Evolutionary conservation across 2,329 filamentous ascomycete genomes (phyloP).

Genomic region (Amesomyces nigricolor): DNA sequence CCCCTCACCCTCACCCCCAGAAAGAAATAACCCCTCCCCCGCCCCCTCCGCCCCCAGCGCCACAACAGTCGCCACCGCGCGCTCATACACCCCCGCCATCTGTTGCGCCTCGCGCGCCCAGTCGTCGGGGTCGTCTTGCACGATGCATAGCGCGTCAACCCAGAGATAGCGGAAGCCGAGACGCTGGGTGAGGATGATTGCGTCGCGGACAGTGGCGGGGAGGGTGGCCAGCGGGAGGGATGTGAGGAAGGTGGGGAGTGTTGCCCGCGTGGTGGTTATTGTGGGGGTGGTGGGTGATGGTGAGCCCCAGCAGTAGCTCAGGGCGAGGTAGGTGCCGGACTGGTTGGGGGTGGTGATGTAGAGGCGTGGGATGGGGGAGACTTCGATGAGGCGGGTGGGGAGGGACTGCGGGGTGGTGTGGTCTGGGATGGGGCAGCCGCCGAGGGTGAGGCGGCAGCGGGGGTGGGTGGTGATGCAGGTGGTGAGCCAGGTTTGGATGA

Average conservation of each 20-base stretch:
- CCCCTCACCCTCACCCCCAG: not conserved
- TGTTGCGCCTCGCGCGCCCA: not conserved
- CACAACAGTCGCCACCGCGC: too few relatives aligned
- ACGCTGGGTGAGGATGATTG: constrained; percentile 8
- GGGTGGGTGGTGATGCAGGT: not conserved
- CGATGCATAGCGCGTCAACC: constrained; percentile 14
- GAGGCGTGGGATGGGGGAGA: not conserved
- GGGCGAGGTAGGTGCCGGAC: not conserved
- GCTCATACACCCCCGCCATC: not conserved
- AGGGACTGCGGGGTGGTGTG: not conserved
- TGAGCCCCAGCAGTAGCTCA: not conserved
- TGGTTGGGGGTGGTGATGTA: not conserved
- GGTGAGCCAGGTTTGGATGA: not conserved
- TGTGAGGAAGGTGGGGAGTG: not conserved
- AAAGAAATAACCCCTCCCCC: too few relatives aligned
- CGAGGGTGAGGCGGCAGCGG: not conserved
- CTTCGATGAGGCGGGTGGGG: not conserved
- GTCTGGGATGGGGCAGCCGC: too few relatives aligned
- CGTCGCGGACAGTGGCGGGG: constrained; percentile 9
- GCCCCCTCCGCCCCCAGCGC: too few relatives aligned
- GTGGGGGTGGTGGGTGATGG: not conserved
- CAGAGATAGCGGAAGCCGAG: not conserved
- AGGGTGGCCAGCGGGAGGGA: not conserved
- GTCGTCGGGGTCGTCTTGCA: constrained; percentile 9
- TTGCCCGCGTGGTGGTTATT: not conserved